These are phyloP conservation scores for Trametes polyzona DNA, from an alignment of 1,284 basidiomycete genomes.

Conservation along the genomic window DNA sequence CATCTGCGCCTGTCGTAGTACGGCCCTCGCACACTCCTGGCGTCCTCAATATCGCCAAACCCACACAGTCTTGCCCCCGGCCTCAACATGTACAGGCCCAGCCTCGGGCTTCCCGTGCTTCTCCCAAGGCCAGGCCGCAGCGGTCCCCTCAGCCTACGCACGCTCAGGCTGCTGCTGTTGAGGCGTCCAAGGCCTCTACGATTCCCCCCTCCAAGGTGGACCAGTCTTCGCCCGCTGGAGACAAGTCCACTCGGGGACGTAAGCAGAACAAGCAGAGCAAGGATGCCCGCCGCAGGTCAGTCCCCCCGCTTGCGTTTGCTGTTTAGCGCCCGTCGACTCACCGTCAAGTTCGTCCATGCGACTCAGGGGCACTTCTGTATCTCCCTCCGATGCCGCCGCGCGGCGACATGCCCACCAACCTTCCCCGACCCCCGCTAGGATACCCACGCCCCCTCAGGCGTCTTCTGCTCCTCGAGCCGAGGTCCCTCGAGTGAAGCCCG, in stretches of 20 bases:
- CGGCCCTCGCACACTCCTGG: constrained; percentile 74
- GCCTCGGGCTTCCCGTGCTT: constrained; percentile 38
- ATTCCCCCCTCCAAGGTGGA: constrained; percentile 22
- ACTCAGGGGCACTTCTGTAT: constrained; percentile 51
- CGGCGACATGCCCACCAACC: constrained; percentile 57
- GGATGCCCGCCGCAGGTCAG: constrained; percentile 38
- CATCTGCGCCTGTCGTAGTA: constrained; percentile 71
- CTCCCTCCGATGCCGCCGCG: constrained; percentile 44
- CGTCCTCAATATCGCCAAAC: constrained; percentile 70
- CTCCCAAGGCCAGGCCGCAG: constrained; percentile 38
- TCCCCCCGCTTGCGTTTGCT: background rate
- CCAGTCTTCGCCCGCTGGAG: constrained; percentile 26
- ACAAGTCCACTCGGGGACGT: constrained; percentile 39
- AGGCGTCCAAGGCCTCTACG: constrained; percentile 34
- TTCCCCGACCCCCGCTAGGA: constrained; percentile 51
- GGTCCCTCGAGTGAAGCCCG: constrained; percentile 25
- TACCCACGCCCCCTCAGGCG: constrained; percentile 68
- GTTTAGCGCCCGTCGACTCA: constrained; percentile 18
- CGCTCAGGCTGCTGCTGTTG: constrained; percentile 36
- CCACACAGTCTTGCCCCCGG: constrained; percentile 41
- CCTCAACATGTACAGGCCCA: constrained; percentile 43
- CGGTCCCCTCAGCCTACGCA: constrained; percentile 31
- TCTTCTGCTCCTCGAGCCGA: constrained; percentile 37
- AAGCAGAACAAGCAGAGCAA: constrained; percentile 38
- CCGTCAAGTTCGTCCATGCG: constrained; percentile 4